Base-by-base conservation (phyloP, 2,329 filamentous ascomycete genomes). In the Dryadomyces sulphureus region DNA sequence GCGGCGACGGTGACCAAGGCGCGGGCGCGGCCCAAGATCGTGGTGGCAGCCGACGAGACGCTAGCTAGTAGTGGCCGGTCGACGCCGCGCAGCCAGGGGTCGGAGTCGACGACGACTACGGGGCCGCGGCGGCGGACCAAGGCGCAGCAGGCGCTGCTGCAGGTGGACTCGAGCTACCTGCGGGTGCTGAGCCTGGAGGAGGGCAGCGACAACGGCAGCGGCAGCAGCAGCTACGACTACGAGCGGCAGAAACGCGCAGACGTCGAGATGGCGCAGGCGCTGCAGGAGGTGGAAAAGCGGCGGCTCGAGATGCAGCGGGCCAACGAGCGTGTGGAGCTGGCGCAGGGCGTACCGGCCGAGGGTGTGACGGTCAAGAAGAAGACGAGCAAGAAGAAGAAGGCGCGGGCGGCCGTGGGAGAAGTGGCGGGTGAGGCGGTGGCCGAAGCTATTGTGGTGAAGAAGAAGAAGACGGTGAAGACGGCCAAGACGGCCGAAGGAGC, bases 251-350 rank as follows among this genome's bases (percentile, higher is more conserved):
- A 81, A 58, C 76, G 75, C 16, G 87, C 94, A 57, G 88, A 95
- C 49, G 79, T 77, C 1, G 89, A 95, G 63, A 94, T 95, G 86
- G 79, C 77, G 39, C 79, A 78, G 56, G 92, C 90, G 8, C 79
- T 95, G 69, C 81, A 81, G 60, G 85, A 95, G 60, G 84, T 98
- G 3, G 90, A 96, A 65, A 72, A 80, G 44, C 66, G 93, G 49
- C 72, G 92, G 45, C 67, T 95, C 47, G 86, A 94, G 63, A 94
- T 96, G 88, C 84, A 89, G 63, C 68, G 84, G 47, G 81, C 79
- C 34, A 84, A 81, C 55, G 84, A 89, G 63, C 68, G 82, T 46
- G 79, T 89, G 34, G 74, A 84, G 54, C 75, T 81, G 19, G 79
- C 79, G 20, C 75, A 79, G 55, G 80, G 79, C n/a, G 75, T 81